Evolutionary conservation across 805 yeast genomes (phyloP), one percentile per base, ranked within the genome.

Genomic region (Priceomyces haplophilus): DNA sequence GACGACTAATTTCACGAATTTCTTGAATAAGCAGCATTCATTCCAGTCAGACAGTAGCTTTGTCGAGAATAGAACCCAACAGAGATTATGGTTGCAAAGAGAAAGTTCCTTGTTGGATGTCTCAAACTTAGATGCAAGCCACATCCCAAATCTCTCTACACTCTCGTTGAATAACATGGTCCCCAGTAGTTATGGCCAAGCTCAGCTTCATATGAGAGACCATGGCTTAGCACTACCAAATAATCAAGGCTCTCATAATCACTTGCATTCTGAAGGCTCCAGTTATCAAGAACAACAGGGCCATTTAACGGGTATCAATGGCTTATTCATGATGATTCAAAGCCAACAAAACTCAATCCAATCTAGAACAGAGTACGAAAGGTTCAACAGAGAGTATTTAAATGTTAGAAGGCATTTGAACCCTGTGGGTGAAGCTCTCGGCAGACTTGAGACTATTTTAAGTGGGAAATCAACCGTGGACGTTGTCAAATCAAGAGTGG

Each of bases 31-130:
- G 13, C 51, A 49, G 34, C 37, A 42, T 6, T 44, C 53, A 3
- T 19, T 43, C 16, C 38, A 21, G 11, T 25, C 24, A 33, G 41
- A 42, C 12, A 37, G 23, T 6, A 40, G 42, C 29, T 43, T 41
- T 41, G 40, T 46, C 15, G 86, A 82, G 46, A 80, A 87, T 1
- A 72, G 96, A 64, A 86, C 95, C 0, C 96, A 88, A 56, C 93
- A 85, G 56, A 76, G 82, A 48, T 72, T 88, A 40, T 87, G 95
- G 95, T 66, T 88, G 25, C 95, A 85, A 59, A 70, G 91, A 49
- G 91, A 85, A 50, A 83, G 79, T 52, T 80, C 87, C 2, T 65
- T 84, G 33, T 66, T 83, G 64, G 90, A 83, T 56, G 61, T 82
- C 40, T 67, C 65, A 3, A 55, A 56, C 25, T 27, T 55, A 38